Evolutionary conservation across 257 asterid genomes (phyloP).

Genomic region (Solanum pinnatisectum): DNA sequence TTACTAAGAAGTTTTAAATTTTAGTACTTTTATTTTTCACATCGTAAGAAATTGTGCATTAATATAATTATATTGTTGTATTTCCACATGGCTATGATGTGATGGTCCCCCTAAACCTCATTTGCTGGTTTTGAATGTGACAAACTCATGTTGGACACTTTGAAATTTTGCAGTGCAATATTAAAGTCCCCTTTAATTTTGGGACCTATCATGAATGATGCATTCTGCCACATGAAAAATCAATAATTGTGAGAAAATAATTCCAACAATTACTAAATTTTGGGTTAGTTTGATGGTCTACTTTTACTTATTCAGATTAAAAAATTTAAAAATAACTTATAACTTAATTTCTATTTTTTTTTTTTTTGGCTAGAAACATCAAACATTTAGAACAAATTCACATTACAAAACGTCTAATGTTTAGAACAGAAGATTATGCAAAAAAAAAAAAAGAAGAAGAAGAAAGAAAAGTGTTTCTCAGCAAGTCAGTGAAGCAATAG

Average conservation of each 20-base stretch:
- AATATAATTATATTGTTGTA: background rate
- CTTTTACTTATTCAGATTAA: background rate
- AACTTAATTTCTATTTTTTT: background rate
- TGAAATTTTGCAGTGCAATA: background rate
- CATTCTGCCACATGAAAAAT: background rate
- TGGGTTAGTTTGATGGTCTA: background rate
- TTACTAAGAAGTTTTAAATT: background rate
- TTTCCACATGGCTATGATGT: background rate
- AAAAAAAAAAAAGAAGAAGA: background rate
- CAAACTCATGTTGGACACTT: constrained; percentile 1
- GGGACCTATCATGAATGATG: background rate
- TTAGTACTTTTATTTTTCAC: background rate
- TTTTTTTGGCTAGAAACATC: background rate
- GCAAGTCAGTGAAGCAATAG: background rate
- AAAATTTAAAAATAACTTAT: background rate
- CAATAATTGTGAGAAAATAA: background rate
- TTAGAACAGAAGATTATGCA: background rate
- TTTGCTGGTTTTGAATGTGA: constrained; percentile 3
- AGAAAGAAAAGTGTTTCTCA: background rate
- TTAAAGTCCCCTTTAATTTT: background rate
- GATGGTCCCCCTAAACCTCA: background rate
- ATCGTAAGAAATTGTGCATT: background rate
- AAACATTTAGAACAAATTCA: background rate
- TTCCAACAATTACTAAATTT: background rate
- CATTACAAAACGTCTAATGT: background rate